Evolutionary conservation across 305 asterid species (phyloP), one percentile per base, ranked within the genome.

Genomic region (Stenogyne calaminthoides): DNA sequence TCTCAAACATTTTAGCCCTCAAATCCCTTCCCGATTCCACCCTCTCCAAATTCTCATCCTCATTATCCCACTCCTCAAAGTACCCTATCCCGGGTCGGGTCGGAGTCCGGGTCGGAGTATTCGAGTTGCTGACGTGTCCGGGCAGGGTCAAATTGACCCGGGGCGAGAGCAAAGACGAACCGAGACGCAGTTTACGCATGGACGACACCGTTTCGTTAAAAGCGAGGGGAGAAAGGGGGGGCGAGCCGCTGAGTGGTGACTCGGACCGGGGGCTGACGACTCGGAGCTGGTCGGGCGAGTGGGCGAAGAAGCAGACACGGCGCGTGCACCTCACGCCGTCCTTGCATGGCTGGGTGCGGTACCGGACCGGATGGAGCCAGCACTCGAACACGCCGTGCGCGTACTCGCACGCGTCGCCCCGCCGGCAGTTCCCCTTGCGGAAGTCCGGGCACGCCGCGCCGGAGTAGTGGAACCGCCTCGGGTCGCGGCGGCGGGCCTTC

Each of bases 401-500:
- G 71, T 64, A 87, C 84, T 92, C 96, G 58, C 98, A 92, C 0
- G 82, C 73, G 64, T 92, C 98, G 6, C 91, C 85, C 7, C 75
- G 85, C 27, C 66, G 72, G 78, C 97, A 91, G 55, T 9, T 58
- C 1, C 97, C 96, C 67, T 83, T 82, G 0, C 93, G 83, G 54
- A 85, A 92, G 0, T 89, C 97, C 0, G 97, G 90, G 76, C 97
- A 92, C 0, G 93, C 77, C 20, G 80, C 76, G 18, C 92, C 95
- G 19, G 96, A 84, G 46, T 92, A 92, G 73, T 80, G 88, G 47
- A 32, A 84, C 86, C 84, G 85, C n/a, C 88, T 56, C 1, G 96
- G 97, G 60, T 92, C 97, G 58, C 97, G 84, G 76, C 97, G 90
- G 69, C 96, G 93, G 7, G 97, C 97, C 74, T 89, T 91, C 80